phyloP scores from a whole-genome alignment of 306 rosid species.

The Hippophae tibetana region DNA sequence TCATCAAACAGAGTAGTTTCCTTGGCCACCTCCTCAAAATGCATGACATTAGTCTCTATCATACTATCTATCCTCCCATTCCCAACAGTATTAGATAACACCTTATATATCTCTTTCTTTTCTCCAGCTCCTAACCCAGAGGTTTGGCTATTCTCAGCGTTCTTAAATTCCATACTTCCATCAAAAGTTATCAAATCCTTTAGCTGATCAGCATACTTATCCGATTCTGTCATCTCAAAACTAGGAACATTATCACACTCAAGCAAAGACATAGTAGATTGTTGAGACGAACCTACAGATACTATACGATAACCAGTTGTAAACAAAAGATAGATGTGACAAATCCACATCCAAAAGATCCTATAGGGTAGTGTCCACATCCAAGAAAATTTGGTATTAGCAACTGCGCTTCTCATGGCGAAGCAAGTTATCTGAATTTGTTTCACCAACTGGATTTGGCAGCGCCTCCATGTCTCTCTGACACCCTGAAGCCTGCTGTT shows the following conservation, averaged over 20 bases:
- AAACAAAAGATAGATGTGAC: slow-evolving; percentile 33
- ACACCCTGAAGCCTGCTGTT: neutral
- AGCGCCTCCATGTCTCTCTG: slow-evolving; percentile 57
- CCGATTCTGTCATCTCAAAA: slow-evolving; percentile 27
- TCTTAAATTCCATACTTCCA: neutral
- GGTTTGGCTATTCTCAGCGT: neutral
- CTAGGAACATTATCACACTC: slow-evolving; percentile 29
- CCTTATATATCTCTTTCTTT: slow-evolving; percentile 7
- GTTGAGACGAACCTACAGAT: slow-evolving; percentile 19
- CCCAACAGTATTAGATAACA: slow-evolving; percentile 13
- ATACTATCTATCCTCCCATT: slow-evolving; percentile 19
- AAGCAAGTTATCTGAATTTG: slow-evolving; percentile 43
- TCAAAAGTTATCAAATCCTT: slow-evolving; percentile 15
- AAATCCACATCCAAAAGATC: slow-evolving; percentile 32
- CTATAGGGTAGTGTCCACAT: slow-evolving; percentile 12
- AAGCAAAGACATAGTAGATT: slow-evolving; percentile 41
- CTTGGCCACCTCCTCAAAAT: slow-evolving; percentile 18
- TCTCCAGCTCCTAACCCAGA: slow-evolving; percentile 8
- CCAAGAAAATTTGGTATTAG: slow-evolving; percentile 22
- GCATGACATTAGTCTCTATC: slow-evolving; percentile 28
- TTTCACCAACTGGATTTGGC: slow-evolving; percentile 56
- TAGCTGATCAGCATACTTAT: slow-evolving; percentile 47
- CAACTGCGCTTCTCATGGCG: slow-evolving; percentile 61
- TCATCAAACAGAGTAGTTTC: slow-evolving; percentile 20
- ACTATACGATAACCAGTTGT: slow-evolving; percentile 12